Evolutionary conservation across 2,329 filamentous ascomycete species (phyloP), one percentile per base, ranked within the genome.

Genomic region (Epichloe bromicola): DNA sequence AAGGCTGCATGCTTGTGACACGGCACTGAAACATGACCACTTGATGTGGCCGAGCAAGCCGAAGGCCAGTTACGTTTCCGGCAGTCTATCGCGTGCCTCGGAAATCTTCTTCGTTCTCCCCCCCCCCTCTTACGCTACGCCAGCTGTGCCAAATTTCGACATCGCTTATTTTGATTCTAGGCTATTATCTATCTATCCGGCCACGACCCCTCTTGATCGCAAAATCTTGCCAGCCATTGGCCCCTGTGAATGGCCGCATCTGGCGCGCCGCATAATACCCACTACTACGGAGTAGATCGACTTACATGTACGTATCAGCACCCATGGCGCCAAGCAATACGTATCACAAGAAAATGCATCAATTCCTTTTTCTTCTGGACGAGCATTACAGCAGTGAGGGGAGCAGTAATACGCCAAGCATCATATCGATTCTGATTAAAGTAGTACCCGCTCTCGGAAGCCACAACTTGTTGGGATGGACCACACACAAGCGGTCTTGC

Each of bases 31-130:
- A 34, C 34, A 38, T 19, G 8, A 39, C 36, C 15, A 26, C 23
- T 40, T 40, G 19, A 20, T 20, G 41, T 46, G 17, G 11, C 49
- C 26, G 19, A 51, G 26, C 44, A 30, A 30, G 33, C 30, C n/a
- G 17, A 36, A 10, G 33, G 33, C 33, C 39, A 19, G 20, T 20
- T 23, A 44, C 34, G 23, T 7, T 48, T 44, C 11, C 20, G 46
- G 50, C 50, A 48, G 46, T 44, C 36, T 40, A 46, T 51, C 46
- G 50, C 30, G 46, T 51, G 50, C 34, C 40, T 39, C 14, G 14
- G 11, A 15, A 36, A 49, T 47, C 15, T n/a, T 23, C 6, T 37
- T 23, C 7, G 10, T 26, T 23, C 23, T 23, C 23, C 6, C 6
- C 6, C 2, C 23, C 36, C 19, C 4, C 19, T 12, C 39, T 20